These are phyloP conservation scores for Annulohypoxylon nitens DNA, from an alignment of 495 filamentous ascomycete genomes.

Conservation along the genomic window DNA sequence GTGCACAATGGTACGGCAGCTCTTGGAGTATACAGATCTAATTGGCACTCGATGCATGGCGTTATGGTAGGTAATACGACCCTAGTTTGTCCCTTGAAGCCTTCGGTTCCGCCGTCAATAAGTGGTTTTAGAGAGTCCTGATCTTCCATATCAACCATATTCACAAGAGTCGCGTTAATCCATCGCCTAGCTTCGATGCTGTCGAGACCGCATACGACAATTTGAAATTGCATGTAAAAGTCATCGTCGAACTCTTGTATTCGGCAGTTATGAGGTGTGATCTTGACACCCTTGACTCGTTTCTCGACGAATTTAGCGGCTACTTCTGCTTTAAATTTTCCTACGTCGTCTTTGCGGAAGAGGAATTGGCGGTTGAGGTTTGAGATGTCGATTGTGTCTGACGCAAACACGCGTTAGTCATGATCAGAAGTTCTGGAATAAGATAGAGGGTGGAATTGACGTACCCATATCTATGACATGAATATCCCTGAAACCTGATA, in stretches of 20 bases:
- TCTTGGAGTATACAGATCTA: constrained; percentile 96
- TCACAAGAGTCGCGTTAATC: constrained; percentile 95
- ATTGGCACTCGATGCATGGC: constrained; percentile 97
- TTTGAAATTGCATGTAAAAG: constrained; percentile 97
- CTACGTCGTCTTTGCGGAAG: constrained; percentile 92
- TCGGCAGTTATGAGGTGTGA: constrained; percentile 91
- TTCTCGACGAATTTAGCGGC: constrained; percentile 91
- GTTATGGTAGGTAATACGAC: constrained; percentile 93
- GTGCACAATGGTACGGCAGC: constrained; percentile 97
- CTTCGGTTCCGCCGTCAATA: constrained; percentile 97
- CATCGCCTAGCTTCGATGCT: constrained; percentile 96
- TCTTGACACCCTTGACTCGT: constrained; percentile 88
- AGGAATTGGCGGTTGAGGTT: constrained; percentile 99
- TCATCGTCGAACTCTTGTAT: constrained; percentile 98
- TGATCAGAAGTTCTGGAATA: constrained; percentile 10
- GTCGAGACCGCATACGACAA: constrained; percentile 96
- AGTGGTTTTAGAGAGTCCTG: constrained; percentile 88
- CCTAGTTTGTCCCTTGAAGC: constrained; percentile 96
- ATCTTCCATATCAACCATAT: constrained; percentile 81
- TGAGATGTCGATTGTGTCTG: constrained; percentile 97
- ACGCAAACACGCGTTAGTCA: constrained; percentile 16
- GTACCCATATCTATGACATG: constrained; percentile 97
- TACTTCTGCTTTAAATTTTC: constrained; percentile 92
- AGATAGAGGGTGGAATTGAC: constrained; percentile 2
- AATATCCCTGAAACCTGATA: constrained; percentile 96